Conservation (phyloP, 2,329 filamentous ascomycete species). For the Penicillium rolfsii region DNA sequence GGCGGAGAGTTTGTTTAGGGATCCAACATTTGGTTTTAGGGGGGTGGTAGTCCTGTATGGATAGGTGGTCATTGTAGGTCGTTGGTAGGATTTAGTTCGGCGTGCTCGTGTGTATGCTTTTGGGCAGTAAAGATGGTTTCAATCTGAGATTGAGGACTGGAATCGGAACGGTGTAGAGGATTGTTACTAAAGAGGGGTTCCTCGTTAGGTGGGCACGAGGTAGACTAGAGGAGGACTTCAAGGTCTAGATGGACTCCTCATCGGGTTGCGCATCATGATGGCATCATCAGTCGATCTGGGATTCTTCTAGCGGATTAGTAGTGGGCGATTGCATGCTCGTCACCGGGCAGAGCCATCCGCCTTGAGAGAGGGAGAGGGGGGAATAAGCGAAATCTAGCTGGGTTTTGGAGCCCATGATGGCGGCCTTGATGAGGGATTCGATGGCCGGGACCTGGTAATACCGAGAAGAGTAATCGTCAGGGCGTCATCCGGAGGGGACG, state of each 20-base stretch:
- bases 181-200: background rate
- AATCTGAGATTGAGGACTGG: background rate
- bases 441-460: background rate
- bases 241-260: background rate
- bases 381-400: background rate
- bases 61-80: too few relatives aligned
- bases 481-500: slow-evolving; percentile 26
- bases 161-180: background rate
- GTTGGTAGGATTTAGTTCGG: background rate
- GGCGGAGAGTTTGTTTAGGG: background rate
- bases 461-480: background rate
- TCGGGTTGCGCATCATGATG: slow-evolving; percentile 4
- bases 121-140: background rate
- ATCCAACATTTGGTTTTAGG: background rate
- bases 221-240: background rate
- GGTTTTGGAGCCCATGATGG: background rate
- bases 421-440: background rate
- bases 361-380: background rate
- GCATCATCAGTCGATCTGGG: slow-evolving; percentile 7
- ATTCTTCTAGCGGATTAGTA: background rate
- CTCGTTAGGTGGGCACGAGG: background rate
- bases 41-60: background rate
- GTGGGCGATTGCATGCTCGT: background rate
- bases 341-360: background rate
- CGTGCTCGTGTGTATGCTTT: background rate